These are phyloP conservation scores for Lunularia cruciata DNA, from an alignment of 225 moss, liverwort and hornwort genomes.

Conservation along the genomic window DNA sequence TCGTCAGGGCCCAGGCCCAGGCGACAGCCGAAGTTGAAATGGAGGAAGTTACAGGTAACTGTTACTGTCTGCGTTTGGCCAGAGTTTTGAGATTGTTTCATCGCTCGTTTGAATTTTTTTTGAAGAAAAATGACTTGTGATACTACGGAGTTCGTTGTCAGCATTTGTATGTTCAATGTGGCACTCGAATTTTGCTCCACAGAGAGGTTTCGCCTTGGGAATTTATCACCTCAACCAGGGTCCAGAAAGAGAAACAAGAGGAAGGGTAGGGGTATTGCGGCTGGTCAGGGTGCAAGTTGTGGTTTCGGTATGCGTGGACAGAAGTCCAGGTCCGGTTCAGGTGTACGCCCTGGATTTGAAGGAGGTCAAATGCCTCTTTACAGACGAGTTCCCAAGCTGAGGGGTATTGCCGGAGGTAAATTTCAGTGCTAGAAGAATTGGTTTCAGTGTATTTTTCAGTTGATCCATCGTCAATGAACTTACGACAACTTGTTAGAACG, in stretches of 20 bases:
- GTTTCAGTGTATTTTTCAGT: no score
- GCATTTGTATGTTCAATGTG: slow-evolving; percentile 4
- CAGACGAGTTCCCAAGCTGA: slow-evolving; percentile 78
- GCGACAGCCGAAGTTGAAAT: slow-evolving; percentile 33
- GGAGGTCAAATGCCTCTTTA: slow-evolving; percentile 92
- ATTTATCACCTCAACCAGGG: slow-evolving; percentile 81
- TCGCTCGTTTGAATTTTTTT: no score
- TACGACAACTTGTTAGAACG: no score
- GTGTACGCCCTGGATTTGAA: slow-evolving; percentile 87
- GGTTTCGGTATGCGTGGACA: slow-evolving; percentile 95
- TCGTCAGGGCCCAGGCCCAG: slow-evolving; percentile 31
- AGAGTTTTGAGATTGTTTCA: no score
- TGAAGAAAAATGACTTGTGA: no score
- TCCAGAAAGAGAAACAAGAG: slow-evolving; percentile 88
- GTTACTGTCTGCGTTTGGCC: neutral
- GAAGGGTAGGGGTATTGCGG: slow-evolving; percentile 94
- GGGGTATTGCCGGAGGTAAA: slow-evolving; percentile 76
- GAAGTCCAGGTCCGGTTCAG: slow-evolving; percentile 88
- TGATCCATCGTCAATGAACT: no score
- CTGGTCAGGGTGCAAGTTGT: slow-evolving; percentile 88
- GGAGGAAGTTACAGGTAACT: slow-evolving; percentile 22
- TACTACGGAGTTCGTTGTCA: no score
- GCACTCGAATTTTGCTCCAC: neutral
- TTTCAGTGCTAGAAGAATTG: no score
- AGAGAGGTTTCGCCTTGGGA: slow-evolving; percentile 73